Percentiles rank a stretch among this genome's conserved stretches.
These are phyloP conservation scores for Stygiomarasmius scandens DNA, from an alignment of 1,284 basidiomycete genomes.

Conservation along the genomic window DNA sequence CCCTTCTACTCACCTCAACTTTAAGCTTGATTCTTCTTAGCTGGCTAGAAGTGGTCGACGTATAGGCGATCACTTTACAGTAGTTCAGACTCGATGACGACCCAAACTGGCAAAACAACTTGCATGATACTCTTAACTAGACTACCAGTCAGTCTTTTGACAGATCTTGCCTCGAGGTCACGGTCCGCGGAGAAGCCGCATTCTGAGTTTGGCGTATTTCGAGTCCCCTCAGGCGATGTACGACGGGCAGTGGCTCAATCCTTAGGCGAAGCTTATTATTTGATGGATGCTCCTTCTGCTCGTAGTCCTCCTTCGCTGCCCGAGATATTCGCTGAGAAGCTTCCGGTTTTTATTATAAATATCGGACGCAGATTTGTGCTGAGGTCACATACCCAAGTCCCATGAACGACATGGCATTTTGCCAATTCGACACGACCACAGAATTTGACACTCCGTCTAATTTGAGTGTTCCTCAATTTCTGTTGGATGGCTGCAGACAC, in stretches of 20 bases:
- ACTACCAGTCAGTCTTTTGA: background rate
- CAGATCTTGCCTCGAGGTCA: background rate
- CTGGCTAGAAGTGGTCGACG: too few relatives aligned
- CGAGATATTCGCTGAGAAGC: constrained; percentile 2
- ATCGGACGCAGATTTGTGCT: too few relatives aligned
- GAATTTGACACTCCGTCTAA: constrained; percentile 12
- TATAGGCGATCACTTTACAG: too few relatives aligned
- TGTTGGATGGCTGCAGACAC: constrained; percentile 21
- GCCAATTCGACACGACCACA: constrained; percentile 6
- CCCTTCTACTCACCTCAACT: too few relatives aligned
- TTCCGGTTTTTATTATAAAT: background rate
- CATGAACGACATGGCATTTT: constrained; percentile 9
- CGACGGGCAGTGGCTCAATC: constrained; percentile 1
- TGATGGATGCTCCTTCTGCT: constrained; percentile 2
- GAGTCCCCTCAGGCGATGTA: constrained; percentile 4
- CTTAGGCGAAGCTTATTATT: constrained; percentile 12
- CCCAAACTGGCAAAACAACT: too few relatives aligned
- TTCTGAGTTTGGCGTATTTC: background rate
- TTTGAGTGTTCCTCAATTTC: constrained; percentile 24
- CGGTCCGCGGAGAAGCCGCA: constrained; percentile 13
- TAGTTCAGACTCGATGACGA: too few relatives aligned
- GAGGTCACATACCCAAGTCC: too few relatives aligned
- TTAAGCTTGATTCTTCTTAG: too few relatives aligned
- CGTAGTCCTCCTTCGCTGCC: constrained; percentile 2
- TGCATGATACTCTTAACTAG: too few relatives aligned